Base-by-base conservation (phyloP, 1,139 yeast species). In the Geotrichum klebahnii region DNA sequence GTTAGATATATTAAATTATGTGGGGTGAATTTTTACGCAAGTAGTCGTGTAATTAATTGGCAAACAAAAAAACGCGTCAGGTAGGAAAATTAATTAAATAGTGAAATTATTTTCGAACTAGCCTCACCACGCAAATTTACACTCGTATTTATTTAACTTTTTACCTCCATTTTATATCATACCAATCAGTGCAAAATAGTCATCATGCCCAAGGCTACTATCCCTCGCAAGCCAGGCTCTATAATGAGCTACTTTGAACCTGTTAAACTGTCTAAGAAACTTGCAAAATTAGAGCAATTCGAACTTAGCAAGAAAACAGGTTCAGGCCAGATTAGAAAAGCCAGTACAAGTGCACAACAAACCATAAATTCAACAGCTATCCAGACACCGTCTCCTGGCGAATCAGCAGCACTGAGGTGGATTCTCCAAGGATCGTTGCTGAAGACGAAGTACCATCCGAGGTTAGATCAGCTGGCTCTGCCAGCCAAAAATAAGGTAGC, bases 401-500 rank as follows among this genome's bases (percentile, higher is more conserved):
- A 26, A 2, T 4, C 35, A 3, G 16, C 16, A 29, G 19, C n/a
- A 9, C 22, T 36, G n/a, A 35, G 20, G n/a, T 39, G 44, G 48
- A 33, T 22, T 5, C 26, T 45, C 9, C 24, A 42, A 8, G 44
- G 35, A 5, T 39, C 44, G n/a, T 20, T 46, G 12, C 35, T 39
- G 10, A 39, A 46, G 17, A 39, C 41, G 17, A 23, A 31, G 22
- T 38, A 19, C 19, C 16, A 31, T 20, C 28, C 44, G 4, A 20
- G 14, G 3, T 16, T 8, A 23, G 29, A 10, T 10, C 31, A 28
- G 23, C 16, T 8, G 9, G 12, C 8, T 6, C 12, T 29, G 12
- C 36, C 35, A 23, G 24, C 24, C 3, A 14, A 34, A 12, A 40
- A 23, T 24, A 26, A 43, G 5, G 34, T 53, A 54, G 53, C 59